Conservation (phyloP, 768 basidiomycete species). For the Leccinum boreale region DNA sequence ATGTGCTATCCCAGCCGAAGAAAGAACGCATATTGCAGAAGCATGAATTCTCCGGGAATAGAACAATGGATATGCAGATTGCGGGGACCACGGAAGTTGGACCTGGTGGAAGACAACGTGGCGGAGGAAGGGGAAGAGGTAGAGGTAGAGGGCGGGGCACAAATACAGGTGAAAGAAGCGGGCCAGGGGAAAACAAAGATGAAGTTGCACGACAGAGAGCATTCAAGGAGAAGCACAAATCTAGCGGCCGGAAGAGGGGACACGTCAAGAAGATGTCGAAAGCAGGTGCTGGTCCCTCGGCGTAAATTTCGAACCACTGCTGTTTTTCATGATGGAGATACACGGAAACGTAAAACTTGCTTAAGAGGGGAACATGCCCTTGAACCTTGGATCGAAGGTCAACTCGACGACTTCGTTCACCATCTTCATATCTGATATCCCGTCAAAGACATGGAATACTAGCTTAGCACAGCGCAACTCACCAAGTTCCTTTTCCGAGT, state of each 20-base stretch:
- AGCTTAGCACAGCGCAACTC: conserved; percentile 20
- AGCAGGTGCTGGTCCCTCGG: conserved; percentile 43
- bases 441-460: conserved; percentile 5
- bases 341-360: background rate
- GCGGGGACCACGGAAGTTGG: conserved; percentile 2
- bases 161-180: conserved; percentile 32
- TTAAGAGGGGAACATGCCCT: conserved; percentile 43
- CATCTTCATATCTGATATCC: conserved; percentile 48
- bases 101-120: conserved; percentile 11
- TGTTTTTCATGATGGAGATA: conserved; percentile 1
- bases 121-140: conserved; percentile 40
- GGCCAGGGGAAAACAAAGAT: conserved; percentile 37
- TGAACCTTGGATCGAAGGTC: conserved; percentile 57
- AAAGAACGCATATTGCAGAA: conserved; percentile 73
- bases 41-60: conserved; percentile 75
- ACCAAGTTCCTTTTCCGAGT: conserved; percentile 55
- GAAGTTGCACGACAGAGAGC: conserved; percentile 54
- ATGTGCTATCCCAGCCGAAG: conserved; percentile 47
- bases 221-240: conserved; percentile 78
- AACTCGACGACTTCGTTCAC: conserved; percentile 61
- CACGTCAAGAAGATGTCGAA: conserved; percentile 88
- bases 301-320: background rate
- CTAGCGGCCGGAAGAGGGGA: conserved; percentile 76
- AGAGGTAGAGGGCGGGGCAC: conserved; percentile 36
- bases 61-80: conserved; percentile 12